A percentile compares a stretch with the other conserved stretches of the same genome.
phyloP scores from a whole-genome alignment of 495 filamentous ascomycete genomes.

The Sphaerosporella brunnea region DNA sequence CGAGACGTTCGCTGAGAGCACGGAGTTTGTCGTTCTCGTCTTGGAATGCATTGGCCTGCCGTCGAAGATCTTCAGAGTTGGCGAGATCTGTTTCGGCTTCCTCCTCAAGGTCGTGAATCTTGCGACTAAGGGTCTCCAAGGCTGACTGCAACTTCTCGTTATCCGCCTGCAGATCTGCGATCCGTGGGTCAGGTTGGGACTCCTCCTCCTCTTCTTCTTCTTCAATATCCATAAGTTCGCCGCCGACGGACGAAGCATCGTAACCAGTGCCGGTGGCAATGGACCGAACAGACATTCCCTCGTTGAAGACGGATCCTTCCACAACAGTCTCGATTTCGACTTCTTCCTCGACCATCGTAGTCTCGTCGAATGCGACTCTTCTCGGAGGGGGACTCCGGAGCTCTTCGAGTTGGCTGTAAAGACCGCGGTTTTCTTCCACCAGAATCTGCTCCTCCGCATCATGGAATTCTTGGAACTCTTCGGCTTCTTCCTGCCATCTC shows the following conservation, averaged over 20 bases:
- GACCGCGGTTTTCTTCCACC: constrained; percentile 18
- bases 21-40: constrained; percentile 7
- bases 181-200: constrained; percentile 1
- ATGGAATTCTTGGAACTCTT: constrained; percentile 25
- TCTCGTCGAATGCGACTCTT: constrained; percentile 9
- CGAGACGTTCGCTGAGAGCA: not conserved
- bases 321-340: not conserved
- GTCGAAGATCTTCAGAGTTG: constrained; percentile 5
- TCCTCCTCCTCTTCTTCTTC: constrained; percentile 8
- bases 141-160: constrained; percentile 14
- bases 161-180: constrained; percentile 12
- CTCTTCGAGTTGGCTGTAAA: constrained; percentile 12
- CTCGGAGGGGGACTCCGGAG: constrained; percentile 10
- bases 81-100: constrained; percentile 3
- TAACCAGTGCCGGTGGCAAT: not conserved
- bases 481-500: constrained; percentile 22
- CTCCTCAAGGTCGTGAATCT: constrained; percentile 15
- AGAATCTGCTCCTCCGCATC: constrained; percentile 26
- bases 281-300: constrained; percentile 1
- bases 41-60: constrained; percentile 5
- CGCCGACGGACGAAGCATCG: not conserved
- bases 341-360: not conserved
- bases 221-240: constrained; percentile 6
- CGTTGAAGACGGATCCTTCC: constrained; percentile 2
- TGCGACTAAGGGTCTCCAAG: constrained; percentile 8